These are phyloP conservation scores for Casuarina cunninghamiana DNA, from an alignment of 306 rosid species.

Conservation along the genomic window DNA sequence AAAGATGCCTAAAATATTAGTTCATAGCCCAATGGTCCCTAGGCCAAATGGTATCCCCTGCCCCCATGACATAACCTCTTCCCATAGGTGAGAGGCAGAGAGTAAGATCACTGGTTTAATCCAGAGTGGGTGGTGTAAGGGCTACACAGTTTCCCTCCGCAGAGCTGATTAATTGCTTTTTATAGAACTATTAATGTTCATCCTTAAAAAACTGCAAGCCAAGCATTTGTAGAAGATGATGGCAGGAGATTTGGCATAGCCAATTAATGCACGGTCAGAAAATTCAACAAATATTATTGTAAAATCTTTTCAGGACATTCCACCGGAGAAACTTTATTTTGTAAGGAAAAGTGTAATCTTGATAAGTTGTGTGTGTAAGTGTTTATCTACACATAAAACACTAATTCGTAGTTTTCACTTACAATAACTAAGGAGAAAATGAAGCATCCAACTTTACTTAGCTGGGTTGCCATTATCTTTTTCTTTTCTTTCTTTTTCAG, in stretches of 20 bases:
- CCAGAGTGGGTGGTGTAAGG: not conserved
- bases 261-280: not conserved
- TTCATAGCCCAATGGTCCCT: not conserved
- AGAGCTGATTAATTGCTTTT: not conserved
- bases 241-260: not conserved
- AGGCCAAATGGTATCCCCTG: not conserved
- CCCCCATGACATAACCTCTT: not conserved
- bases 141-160: not conserved
- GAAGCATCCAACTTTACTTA: not conserved
- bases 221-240: not conserved
- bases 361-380: not conserved
- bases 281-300: not conserved
- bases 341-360: not conserved
- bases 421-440: not conserved
- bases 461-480: not conserved
- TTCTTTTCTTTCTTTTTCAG: not conserved
- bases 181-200: not conserved
- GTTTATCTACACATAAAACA: not conserved
- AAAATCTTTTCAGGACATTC: not conserved
- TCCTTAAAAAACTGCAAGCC: not conserved
- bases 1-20: constrained; percentile 6
- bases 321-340: not conserved
- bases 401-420: not conserved
- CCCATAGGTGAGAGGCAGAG: not conserved
- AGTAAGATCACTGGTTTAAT: not conserved